Evolutionary conservation across 2,329 filamentous ascomycete species (phyloP), one percentile per base, ranked within the genome.

Genomic region (Tolypocladium nubicola): DNA sequence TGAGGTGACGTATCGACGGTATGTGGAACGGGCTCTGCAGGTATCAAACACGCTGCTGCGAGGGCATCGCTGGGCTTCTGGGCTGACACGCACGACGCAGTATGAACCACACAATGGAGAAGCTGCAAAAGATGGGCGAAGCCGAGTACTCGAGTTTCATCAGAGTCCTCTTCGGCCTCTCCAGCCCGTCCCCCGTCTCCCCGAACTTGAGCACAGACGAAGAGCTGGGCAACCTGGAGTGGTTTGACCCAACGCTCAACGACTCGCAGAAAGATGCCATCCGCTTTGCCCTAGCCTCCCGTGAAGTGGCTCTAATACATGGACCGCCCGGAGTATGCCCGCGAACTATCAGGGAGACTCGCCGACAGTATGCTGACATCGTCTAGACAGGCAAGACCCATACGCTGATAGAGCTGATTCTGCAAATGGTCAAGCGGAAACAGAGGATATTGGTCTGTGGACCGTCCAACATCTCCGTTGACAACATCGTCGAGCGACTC

Each of bases 401-500:
- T 69, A 97, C 94, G 0, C 75, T 99, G 43, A 93, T 99, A 59
- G 94, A 99, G 71, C 79, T 99, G 14, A 96, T 99, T 60, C 78
- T 95, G n/a, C 94, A 99, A 68, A 76, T 97, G 64, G 77, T 95
- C 56, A 86, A 86, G 67, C 82, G 83, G 30, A 81, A 85, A 39
- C 80, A 86, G 56, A 84, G 91, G 1, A 78, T 97, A 13, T 79
- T 97, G 1, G 93, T 97, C n/a, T 97, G 94, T 66, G 94, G 93
- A 0, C 94, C 94, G 0, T 96, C 90, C 37, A 99, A 99, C 69
- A 92, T 99, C 64, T 94, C 90, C 0, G 94, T 99, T 1, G 94
- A 99, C 79, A 99, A 99, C 68, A 96, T 99, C 58, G 92, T 97
- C 10, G 94, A 99, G 73, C 85, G 94, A 9, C 81, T 97, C 1